Percentiles rank a stretch among this genome's conserved stretches.
Conservation (phyloP, 371 early-diverging fungal genomes). For the Apophysomyces ossiformis region DNA sequence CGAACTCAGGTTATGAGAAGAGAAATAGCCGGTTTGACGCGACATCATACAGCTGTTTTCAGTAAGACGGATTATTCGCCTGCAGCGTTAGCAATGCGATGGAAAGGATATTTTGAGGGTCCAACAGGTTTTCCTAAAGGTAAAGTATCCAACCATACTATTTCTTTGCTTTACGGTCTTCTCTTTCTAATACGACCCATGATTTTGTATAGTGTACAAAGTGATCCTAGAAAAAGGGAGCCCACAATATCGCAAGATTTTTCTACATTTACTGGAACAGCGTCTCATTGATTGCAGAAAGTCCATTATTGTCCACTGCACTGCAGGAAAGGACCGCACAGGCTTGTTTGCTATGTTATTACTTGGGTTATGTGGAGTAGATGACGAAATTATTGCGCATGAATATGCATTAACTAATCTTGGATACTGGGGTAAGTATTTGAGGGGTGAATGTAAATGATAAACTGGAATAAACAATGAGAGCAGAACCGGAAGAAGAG, state of each 20-base stretch:
- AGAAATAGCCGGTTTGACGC: conserved; percentile 34
- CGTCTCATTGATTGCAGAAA: conserved; percentile 31
- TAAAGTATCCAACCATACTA: conserved; percentile 7
- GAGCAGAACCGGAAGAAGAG: conserved; percentile 42
- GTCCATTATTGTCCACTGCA: conserved; percentile 15
- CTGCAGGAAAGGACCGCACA: conserved; percentile 69
- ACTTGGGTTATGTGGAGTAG: conserved; percentile 72
- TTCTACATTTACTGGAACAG: conserved; percentile 58
- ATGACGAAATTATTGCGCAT: conserved; percentile 72
- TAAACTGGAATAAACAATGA: background rate
- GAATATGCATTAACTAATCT: conserved; percentile 74
- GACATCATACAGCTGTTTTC: conserved; percentile 62
- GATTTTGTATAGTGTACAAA: conserved; percentile 43
- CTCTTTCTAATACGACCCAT: background rate
- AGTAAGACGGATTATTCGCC: conserved; percentile 64
- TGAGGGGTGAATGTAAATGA: background rate
- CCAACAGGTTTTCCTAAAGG: conserved; percentile 60
- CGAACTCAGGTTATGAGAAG: conserved; percentile 19
- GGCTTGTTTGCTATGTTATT: conserved; percentile 80
- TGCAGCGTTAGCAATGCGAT: conserved; percentile 61
- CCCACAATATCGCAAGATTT: conserved; percentile 54
- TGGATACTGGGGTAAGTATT: conserved; percentile 52
- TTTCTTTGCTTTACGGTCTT: too few relatives aligned
- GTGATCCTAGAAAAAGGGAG: conserved; percentile 57
- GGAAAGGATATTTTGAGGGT: conserved; percentile 64